A percentile compares a stretch with the other conserved stretches of the same genome.
Conservation (phyloP, 1,284 basidiomycete genomes). For the Phellinidium pouzarii region DNA sequence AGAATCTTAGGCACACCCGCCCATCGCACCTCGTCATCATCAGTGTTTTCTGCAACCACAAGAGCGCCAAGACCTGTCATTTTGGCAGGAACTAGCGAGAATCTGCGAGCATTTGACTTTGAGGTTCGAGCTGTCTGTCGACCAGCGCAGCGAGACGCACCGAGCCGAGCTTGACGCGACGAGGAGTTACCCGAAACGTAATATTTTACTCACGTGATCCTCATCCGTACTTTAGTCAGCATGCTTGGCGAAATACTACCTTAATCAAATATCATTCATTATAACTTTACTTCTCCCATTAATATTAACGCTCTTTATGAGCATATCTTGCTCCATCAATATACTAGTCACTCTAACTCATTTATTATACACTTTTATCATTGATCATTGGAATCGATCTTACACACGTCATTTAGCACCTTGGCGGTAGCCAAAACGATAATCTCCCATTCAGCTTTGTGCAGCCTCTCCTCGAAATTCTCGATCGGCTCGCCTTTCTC, state of each 20-base stretch:
- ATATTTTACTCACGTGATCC: too few relatives aligned
- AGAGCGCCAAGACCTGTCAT: constrained; percentile 45
- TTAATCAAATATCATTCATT: too few relatives aligned
- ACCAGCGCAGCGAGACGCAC: too few relatives aligned
- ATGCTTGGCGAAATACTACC: too few relatives aligned
- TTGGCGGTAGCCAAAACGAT: constrained; percentile 81
- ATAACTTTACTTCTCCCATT: too few relatives aligned
- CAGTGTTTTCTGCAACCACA: constrained; percentile 32
- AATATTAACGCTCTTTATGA: too few relatives aligned
- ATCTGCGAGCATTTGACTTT: not conserved
- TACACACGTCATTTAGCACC: constrained; percentile 45
- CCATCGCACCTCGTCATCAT: constrained; percentile 36
- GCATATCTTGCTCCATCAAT: not conserved
- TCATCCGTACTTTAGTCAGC: too few relatives aligned
- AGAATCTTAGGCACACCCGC: constrained; percentile 47
- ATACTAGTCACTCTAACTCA: not conserved
- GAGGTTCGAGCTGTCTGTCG: not conserved
- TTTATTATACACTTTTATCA: not conserved
- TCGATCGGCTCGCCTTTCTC: constrained; percentile 68
- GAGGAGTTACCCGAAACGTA: too few relatives aligned
- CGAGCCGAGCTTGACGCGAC: not conserved
- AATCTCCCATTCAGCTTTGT: constrained; percentile 82
- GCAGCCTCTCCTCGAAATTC: constrained; percentile 74
- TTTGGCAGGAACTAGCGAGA: not conserved
- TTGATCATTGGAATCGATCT: not conserved